Evolutionary conservation across 179 eudicot genomes (phyloP).

Genomic region (Spergularia azorica): DNA sequence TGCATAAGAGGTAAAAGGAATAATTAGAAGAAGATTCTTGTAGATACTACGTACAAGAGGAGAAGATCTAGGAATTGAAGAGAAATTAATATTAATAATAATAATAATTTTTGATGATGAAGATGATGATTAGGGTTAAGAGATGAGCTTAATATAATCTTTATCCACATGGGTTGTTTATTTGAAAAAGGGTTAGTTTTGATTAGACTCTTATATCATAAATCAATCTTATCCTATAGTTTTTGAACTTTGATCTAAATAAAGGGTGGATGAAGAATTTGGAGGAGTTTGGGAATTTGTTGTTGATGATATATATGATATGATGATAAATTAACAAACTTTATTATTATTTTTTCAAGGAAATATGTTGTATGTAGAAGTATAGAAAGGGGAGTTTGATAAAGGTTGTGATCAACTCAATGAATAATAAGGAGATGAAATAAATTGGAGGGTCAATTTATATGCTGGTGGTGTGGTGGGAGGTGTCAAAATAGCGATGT

Average conservation of each 20-base stretch:
- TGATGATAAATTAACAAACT: no score
- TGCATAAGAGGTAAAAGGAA: slow-evolving; percentile 18
- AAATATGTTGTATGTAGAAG: background rate
- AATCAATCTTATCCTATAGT: slow-evolving; percentile 1
- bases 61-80: slow-evolving; percentile 18
- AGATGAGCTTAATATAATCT: background rate
- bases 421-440: background rate
- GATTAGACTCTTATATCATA: background rate
- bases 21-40: slow-evolving; percentile 13
- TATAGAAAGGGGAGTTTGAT: background rate
- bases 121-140: background rate
- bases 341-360: no score
- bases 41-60: background rate
- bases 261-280: background rate
- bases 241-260: background rate
- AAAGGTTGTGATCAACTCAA: slow-evolving; percentile 14
- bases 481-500: slow-evolving; percentile 13
- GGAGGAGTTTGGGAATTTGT: background rate
- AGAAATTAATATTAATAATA: background rate
- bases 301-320: no score
- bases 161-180: slow-evolving; percentile 15
- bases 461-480: slow-evolving; percentile 24
- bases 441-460: slow-evolving; percentile 20
- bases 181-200: background rate
- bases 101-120: background rate